Evolutionary conservation across 2,329 filamentous ascomycete genomes (phyloP).

Genomic region (Neofusicoccum sp.): DNA sequence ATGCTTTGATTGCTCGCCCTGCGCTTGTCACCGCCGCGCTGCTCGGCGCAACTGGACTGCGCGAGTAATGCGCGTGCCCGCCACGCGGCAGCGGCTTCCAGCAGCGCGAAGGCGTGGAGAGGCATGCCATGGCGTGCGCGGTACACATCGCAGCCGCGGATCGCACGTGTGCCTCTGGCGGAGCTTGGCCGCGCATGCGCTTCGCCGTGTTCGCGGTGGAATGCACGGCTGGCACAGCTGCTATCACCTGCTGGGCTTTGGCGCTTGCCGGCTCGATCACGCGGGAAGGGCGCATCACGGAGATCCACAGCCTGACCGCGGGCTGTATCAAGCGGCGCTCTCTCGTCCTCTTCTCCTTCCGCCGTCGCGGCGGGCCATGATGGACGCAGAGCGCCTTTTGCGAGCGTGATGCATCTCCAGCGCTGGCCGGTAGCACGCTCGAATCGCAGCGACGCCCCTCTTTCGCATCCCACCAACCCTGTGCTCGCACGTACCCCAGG

Average conservation of each 20-base stretch:
- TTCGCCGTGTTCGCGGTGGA: constrained; percentile 7
- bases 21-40: background rate
- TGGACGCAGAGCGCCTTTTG: constrained; percentile 4
- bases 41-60: background rate
- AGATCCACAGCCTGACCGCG: constrained; percentile 18
- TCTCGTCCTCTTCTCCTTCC: background rate
- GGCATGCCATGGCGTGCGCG: background rate
- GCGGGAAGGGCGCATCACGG: constrained; percentile 18
- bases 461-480: constrained; percentile 13
- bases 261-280: constrained; percentile 19
- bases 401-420: constrained; percentile 12
- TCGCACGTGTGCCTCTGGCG: background rate
- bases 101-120: background rate
- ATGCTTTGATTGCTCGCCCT: background rate
- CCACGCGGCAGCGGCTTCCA: background rate
- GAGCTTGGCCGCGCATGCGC: constrained; percentile 1
- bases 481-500: constrained; percentile 17
- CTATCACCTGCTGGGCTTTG: constrained; percentile 13
- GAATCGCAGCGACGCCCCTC: constrained; percentile 16
- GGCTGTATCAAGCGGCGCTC: constrained; percentile 2
- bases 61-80: constrained; percentile 1
- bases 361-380: constrained; percentile 5
- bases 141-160: background rate
- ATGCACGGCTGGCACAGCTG: constrained; percentile 14
- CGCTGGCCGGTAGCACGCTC: constrained; percentile 15